Evolutionary conservation across 352 stramenopile genomes (phyloP), one percentile per base, ranked within the genome.

Genomic region (Globisporangium orthogonon): DNA sequence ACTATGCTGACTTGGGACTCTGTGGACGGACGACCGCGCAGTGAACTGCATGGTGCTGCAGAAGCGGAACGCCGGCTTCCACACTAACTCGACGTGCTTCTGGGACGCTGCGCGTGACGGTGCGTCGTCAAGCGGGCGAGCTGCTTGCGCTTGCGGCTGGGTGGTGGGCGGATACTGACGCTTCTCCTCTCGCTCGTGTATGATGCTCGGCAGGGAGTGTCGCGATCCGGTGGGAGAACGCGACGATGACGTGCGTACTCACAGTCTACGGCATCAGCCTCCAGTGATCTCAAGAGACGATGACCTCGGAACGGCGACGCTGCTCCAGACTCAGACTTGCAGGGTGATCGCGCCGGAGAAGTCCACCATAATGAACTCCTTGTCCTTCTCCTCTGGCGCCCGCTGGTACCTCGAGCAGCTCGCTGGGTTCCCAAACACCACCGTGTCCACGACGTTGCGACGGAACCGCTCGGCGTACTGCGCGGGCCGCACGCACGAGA

Each of bases 11-110:
- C 17, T 6, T 6, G 10, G 5, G 1, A 23, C 41, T 28, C 23
- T 23, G 23, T 1, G 13, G 23, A 14, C 41, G 23, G 9, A 28
- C 15, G 41, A 13, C 17, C 23, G 35, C 18, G 31, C 69, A 94
- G 86, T 93, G 31, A 90, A 95, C 67, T 89, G 81, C 66, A 84
- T 83, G 47, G 81, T 95, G 54, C 66, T 95, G n/a, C 86, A 95
- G 64, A 95, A 95, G 78, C 73, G 83, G 23, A 95, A 95, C 57
- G 79, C 83, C 13, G 83, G 86, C 46, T 91, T 79, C 58, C 86
- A 95, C 70, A 91, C 82, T 62, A 94, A 89, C 61, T 93, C 83
- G 45, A 77, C 86, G 30, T 94, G 83, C 62, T 92, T 92, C 67
- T 95, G 86, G 86, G 83, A 95, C 58, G 76, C 86, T 33, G 69